Evolutionary conservation across 768 basidiomycete genomes (phyloP), one percentile per base, ranked within the genome.

Genomic region (Rhizopogon salebrosus): DNA sequence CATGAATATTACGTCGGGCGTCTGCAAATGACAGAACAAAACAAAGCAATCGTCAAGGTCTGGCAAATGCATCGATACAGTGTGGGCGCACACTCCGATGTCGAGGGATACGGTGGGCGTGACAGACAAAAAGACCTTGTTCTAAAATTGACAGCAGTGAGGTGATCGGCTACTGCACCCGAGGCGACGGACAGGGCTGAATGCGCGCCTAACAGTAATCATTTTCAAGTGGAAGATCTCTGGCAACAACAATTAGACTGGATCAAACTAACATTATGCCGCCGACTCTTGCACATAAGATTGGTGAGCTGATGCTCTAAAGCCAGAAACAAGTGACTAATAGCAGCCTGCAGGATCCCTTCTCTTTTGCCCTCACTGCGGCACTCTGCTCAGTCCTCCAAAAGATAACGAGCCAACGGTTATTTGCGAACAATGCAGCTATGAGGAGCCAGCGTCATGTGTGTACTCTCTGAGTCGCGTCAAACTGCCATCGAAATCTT

Each of bases 341-440:
- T 24, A 38, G 13, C 41, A 34, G 11, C 27, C 35, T 49, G 11
- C 61, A 88, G 97, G 95, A 49, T 95, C 94, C 1, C 76, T 98
- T 23, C 75, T 98, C 37, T 98, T 99, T 72, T 99, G 97, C 71
- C 92, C 92, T 1, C 77, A 83, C 54, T 99, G 97, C 59, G 93
- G 93, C 13, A 95, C 92, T 1, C 75, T 99, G 35, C 84, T 98
- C 13, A 82, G 85, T 57, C 71, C 93, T 20, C 97, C 97, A 0
- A 73, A 74, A 60, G 87, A 85, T 41, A 83, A 85, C 40, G 85
- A 92, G 60, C 75, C 77, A 42, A 72, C 72, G n/a, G 87, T 98
- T 27, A 72, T 68, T 4, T 99, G 97, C 71, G 90, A 92, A 65
- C 92, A 94, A 64, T 99, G 95, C 67, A 82, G 79, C 2, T 84